Percentiles rank a stretch among this genome's conserved stretches.
These are phyloP conservation scores for Lecanicillium sp. DNA, from an alignment of 2,329 filamentous ascomycete species.

Conservation along the genomic window DNA sequence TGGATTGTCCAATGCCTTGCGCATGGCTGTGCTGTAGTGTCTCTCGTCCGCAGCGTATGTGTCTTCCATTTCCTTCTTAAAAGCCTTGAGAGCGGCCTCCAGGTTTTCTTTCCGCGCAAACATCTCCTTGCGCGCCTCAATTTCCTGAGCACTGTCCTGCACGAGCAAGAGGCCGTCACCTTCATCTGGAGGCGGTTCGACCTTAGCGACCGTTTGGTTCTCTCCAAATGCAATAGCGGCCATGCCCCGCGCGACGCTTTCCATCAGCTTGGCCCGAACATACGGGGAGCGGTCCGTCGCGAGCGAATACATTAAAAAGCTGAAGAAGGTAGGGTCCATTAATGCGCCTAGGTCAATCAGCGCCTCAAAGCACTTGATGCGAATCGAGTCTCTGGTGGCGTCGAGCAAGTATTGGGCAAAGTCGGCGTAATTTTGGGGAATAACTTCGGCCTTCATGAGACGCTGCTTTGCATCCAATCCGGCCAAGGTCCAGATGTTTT, in stretches of 20 bases:
- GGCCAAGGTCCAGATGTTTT: slow-evolving; percentile 59
- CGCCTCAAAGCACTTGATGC: slow-evolving; percentile 58
- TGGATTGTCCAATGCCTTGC: slow-evolving; percentile 32
- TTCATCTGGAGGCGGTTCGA: slow-evolving; percentile 27
- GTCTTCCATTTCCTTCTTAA: slow-evolving; percentile 36
- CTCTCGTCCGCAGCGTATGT: slow-evolving; percentile 29
- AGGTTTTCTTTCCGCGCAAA: slow-evolving; percentile 59
- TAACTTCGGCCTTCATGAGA: slow-evolving; percentile 58
- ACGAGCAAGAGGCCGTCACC: slow-evolving; percentile 32
- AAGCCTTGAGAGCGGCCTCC: slow-evolving; percentile 41
- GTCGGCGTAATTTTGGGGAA: slow-evolving; percentile 43
- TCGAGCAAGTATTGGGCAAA: slow-evolving; percentile 60
- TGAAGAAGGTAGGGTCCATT: slow-evolving; percentile 45
- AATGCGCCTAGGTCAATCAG: slow-evolving; percentile 57
- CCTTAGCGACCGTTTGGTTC: slow-evolving; percentile 36
- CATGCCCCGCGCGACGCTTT: slow-evolving; percentile 50
- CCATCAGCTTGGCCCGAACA: slow-evolving; percentile 52
- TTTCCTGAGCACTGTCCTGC: slow-evolving; percentile 36
- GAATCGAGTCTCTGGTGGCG: slow-evolving; percentile 53
- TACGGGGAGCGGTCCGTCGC: slow-evolving; percentile 58
- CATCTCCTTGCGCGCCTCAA: slow-evolving; percentile 53
- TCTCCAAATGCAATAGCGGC: slow-evolving; percentile 59
- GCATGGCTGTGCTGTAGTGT: slow-evolving; percentile 33
- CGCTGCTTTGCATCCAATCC: slow-evolving; percentile 53
- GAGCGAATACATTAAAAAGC: slow-evolving; percentile 48